These are phyloP conservation scores for Conticribra guillardii DNA, from an alignment of 108 stramenopile species.

Conservation along the genomic window DNA sequence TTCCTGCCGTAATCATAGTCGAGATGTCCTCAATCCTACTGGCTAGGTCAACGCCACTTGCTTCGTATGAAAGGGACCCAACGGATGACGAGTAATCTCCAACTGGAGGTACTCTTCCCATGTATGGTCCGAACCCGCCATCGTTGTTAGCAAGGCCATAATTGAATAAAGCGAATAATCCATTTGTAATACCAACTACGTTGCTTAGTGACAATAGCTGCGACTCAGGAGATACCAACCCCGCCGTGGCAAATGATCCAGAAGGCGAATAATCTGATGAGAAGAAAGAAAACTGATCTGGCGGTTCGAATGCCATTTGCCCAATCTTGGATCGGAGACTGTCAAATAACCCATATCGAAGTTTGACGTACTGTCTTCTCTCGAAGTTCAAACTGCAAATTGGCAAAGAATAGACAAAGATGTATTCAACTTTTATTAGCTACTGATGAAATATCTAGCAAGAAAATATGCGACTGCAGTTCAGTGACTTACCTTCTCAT, in stretches of 20 bases:
- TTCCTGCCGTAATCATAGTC: constrained; percentile 55
- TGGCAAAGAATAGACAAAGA: background rate
- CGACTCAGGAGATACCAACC: no score
- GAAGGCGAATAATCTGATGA: no score
- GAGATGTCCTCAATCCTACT: constrained; percentile 63
- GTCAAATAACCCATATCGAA: no score
- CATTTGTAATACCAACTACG: constrained; percentile 47
- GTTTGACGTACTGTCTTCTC: constrained; percentile 3
- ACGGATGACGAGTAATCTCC: no score
- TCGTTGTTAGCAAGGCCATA: no score
- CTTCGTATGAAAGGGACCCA: constrained; percentile 24
- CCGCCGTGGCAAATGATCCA: no score
- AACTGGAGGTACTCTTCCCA: constrained; percentile 3
- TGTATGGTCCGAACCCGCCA: constrained; percentile 34
- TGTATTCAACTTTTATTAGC: background rate
- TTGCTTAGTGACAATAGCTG: constrained; percentile 39
- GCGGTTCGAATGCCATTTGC: no score
- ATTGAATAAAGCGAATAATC: constrained; percentile 39
- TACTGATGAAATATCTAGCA: no score
- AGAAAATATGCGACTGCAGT: no score
- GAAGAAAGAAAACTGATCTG: constrained; percentile 47
- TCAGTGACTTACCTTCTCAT: no score
- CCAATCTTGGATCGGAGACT: constrained; percentile 32
- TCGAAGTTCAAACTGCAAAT: background rate
- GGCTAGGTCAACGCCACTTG: constrained; percentile 4